A percentile compares a stretch with the other conserved stretches of the same genome.
These are phyloP conservation scores for Solanum rostratum DNA, from an alignment of 257 asterid species.

Conservation along the genomic window DNA sequence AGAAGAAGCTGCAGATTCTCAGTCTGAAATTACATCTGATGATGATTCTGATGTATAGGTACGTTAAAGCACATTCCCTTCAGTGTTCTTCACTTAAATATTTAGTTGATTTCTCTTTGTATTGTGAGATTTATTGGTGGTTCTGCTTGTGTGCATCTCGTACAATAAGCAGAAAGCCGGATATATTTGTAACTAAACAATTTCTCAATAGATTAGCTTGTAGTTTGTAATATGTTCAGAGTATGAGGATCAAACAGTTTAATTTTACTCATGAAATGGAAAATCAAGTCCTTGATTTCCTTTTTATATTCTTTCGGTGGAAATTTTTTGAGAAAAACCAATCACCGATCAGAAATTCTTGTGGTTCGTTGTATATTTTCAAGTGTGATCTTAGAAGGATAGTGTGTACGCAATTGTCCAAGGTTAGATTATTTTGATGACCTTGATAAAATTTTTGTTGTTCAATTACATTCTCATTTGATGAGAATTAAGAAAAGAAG, in stretches of 20 bases:
- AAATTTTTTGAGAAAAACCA: too few species aligned
- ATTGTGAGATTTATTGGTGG: neutral
- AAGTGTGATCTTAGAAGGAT: neutral
- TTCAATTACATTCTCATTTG: too few species aligned
- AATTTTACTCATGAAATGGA: neutral
- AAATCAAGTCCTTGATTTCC: neutral
- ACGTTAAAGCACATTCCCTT: neutral
- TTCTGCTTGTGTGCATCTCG: slow-evolving; percentile 17
- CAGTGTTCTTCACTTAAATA: neutral
- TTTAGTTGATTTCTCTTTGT: neutral
- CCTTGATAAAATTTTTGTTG: too few species aligned
- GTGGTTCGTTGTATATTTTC: neutral
- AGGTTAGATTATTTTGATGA: too few species aligned
- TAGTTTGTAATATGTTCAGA: neutral
- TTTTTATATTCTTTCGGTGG: too few species aligned
- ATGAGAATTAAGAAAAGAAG: too few species aligned
- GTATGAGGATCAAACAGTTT: neutral
- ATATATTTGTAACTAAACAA: neutral
- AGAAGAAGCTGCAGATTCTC: slow-evolving; percentile 29
- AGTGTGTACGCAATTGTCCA: too few species aligned
- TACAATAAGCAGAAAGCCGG: neutral
- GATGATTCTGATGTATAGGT: slow-evolving; percentile 21
- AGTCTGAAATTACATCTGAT: slow-evolving; percentile 55
- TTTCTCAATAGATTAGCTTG: neutral
- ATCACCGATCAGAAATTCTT: neutral